phyloP scores from a whole-genome alignment of 108 stramenopile species.

The Nitzschia sp. region DNA sequence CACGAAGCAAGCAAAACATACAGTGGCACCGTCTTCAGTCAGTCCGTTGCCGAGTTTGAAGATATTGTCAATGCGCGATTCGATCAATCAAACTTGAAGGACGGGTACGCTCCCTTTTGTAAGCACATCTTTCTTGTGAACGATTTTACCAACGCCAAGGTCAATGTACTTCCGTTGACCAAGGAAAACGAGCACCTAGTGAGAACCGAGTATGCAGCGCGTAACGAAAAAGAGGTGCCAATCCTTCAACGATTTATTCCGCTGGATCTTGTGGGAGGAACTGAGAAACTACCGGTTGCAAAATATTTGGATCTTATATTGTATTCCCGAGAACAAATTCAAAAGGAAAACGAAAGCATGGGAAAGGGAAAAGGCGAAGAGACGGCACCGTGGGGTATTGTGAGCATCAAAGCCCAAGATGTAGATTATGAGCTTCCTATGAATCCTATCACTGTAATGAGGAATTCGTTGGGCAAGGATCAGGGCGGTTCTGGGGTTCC shows the following conservation, averaged over 20 bases:
- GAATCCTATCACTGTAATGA: slow-evolving; percentile 94
- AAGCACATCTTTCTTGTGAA: slow-evolving; percentile 97
- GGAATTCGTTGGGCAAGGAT: slow-evolving; percentile 95
- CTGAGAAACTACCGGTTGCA: slow-evolving; percentile 68
- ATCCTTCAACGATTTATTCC: slow-evolving; percentile 87
- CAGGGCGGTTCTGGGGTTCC: slow-evolving; percentile 90
- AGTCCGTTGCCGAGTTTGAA: slow-evolving; percentile 72
- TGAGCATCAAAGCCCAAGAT: slow-evolving; percentile 95
- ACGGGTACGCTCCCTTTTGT: slow-evolving; percentile 98
- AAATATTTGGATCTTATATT: slow-evolving; percentile 92
- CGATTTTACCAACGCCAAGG: slow-evolving; percentile 72
- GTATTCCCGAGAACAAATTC: slow-evolving; percentile 93
- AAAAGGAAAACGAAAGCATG: slow-evolving; percentile 82
- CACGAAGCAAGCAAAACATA: slow-evolving; percentile 50
- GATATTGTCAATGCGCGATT: slow-evolving; percentile 73
- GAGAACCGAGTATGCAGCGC: slow-evolving; percentile 84
- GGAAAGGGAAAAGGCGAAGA: slow-evolving; percentile 52
- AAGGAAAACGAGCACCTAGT: slow-evolving; percentile 79
- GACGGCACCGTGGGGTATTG: slow-evolving; percentile 94
- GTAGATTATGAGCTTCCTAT: slow-evolving; percentile 89
- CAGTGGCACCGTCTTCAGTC: slow-evolving; percentile 64
- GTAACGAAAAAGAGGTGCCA: slow-evolving; percentile 90
- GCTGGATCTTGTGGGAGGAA: slow-evolving; percentile 41
- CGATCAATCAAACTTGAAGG: slow-evolving; percentile 50
- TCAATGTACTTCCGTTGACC: slow-evolving; percentile 81